These are phyloP conservation scores for Penicillium herquei DNA, from an alignment of 495 filamentous ascomycete species.

Conservation along the genomic window DNA sequence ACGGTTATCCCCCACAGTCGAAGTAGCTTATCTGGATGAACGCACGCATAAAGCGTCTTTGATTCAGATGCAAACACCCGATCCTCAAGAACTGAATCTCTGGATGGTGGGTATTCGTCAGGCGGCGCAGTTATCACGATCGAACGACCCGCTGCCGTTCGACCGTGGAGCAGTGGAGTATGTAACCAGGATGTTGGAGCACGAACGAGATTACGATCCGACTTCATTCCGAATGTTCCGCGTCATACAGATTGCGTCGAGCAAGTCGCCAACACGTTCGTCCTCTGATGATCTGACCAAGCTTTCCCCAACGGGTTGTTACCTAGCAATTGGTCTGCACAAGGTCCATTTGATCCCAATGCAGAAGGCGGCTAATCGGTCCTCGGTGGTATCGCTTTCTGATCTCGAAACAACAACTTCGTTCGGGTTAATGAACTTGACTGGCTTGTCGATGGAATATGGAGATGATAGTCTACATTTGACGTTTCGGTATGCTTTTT, in stretches of 20 bases:
- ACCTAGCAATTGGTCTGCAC: slow-evolving; percentile 81
- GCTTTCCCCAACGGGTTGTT: slow-evolving; percentile 69
- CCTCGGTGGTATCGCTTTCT: slow-evolving; percentile 52
- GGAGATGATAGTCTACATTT: slow-evolving; percentile 84
- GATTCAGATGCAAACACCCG: slow-evolving; percentile 67
- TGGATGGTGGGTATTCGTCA: slow-evolving; percentile 71
- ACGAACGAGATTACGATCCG: slow-evolving; percentile 67
- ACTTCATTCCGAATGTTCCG: slow-evolving; percentile 75
- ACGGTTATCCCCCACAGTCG: slow-evolving; percentile 73
- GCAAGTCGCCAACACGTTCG: slow-evolving; percentile 55
- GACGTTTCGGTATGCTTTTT: slow-evolving; percentile 64
- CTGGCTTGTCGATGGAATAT: slow-evolving; percentile 62
- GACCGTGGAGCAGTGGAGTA: slow-evolving; percentile 60
- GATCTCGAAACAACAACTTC: slow-evolving; percentile 50
- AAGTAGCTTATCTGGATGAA: slow-evolving; percentile 76
- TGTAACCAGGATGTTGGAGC: slow-evolving; percentile 64
- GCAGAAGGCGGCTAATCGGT: slow-evolving; percentile 56
- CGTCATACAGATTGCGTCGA: slow-evolving; percentile 71
- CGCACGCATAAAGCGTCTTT: slow-evolving; percentile 58
- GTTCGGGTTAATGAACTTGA: slow-evolving; percentile 75
- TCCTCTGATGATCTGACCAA: slow-evolving; percentile 79
- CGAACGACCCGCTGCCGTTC: slow-evolving; percentile 54
- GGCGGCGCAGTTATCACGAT: slow-evolving; percentile 54
- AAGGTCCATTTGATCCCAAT: slow-evolving; percentile 79
- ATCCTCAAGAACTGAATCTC: slow-evolving; percentile 70